Evolutionary conservation across 202 grass and related monocot species (phyloP).

Genomic region (Saccharum hybrid): DNA sequence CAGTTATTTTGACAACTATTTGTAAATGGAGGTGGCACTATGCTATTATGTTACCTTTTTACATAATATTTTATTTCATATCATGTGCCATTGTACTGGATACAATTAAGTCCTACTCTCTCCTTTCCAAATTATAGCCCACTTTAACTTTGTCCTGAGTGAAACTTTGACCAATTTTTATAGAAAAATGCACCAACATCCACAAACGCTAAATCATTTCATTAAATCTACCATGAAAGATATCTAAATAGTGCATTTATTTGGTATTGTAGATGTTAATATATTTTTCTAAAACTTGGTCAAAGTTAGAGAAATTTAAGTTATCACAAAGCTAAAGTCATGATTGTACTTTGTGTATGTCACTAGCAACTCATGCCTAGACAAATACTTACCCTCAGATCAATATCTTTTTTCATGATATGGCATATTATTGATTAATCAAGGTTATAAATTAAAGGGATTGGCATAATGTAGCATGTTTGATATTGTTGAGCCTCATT

Average conservation of each 20-base stretch:
- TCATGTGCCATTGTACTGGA: not conserved
- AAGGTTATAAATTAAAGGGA: not conserved
- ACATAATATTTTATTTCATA: not conserved
- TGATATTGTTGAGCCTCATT: not conserved
- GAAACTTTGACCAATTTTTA: not conserved
- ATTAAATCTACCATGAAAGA: not conserved
- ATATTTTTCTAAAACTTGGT: too few relatives aligned
- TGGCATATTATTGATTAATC: conserved; percentile 5
- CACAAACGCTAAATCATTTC: not conserved
- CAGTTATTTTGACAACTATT: conserved; percentile 7
- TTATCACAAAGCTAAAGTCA: not conserved
- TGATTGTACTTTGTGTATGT: conserved; percentile 1
- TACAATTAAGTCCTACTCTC: not conserved
- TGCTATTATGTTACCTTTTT: conserved; percentile 5
- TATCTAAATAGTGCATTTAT: not conserved
- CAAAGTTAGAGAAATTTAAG: not conserved
- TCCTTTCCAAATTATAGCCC: not conserved
- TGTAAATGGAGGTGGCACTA: not conserved
- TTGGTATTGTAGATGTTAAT: not conserved
- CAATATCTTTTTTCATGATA: not conserved
- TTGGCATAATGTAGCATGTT: not conserved
- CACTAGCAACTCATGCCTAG: conserved; percentile 10
- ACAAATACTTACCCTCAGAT: conserved; percentile 6
- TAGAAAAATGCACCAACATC: not conserved
- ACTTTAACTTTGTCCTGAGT: not conserved